Base-by-base conservation (phyloP, 176 grass and related monocot genomes). In the Tillandsia leiboldiana region DNA sequence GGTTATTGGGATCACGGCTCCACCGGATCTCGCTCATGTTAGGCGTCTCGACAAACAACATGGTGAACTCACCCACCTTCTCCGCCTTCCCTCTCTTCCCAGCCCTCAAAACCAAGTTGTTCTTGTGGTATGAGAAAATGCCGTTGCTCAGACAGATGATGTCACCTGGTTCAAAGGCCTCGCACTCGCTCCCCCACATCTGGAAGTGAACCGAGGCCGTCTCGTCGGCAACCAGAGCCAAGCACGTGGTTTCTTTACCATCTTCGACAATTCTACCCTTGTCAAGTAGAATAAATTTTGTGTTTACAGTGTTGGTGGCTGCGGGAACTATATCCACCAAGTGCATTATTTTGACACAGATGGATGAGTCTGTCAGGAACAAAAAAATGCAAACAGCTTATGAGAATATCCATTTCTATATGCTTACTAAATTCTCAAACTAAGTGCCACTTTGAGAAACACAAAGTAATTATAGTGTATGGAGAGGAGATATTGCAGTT, bases 11-110 rank as follows among this genome's bases (percentile, higher is more conserved):
- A 64, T 88, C 74, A 0, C n/a, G 57, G 7, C 11, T 61, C 75
- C 82, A 84, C 66, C 49, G 76, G 71, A 92, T 10, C 89, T 97
- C 86, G 53, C 88, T 97, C 86, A 90, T 87, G 79, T 97, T 97
- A 18, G 89, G 93, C 49, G 84, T 87, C 78, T 97, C 89, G 9
- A 90, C 93, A 58, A 97, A 90, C 15, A 81, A 10, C 86, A 92
- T 92, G 51, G 86, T 85, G 81, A 90, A 97, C 76, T 88, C 85
- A 11, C 82, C 82, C 70, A 85, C 76, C 82, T 87, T 91, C 76
- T 85, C 73, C 0, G 74, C 70, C 48, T 54, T 75, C 1, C 89
- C 93, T 47, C 68, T 85, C 59, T 86, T 84, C 49, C 89, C 93
- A 2, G 86, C 86, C 0, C 93, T 74, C 5, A 92, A 82, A 74